These are phyloP conservation scores for Neurospora sp. DNA, from an alignment of 2,329 filamentous ascomycete species.

Conservation along the genomic window DNA sequence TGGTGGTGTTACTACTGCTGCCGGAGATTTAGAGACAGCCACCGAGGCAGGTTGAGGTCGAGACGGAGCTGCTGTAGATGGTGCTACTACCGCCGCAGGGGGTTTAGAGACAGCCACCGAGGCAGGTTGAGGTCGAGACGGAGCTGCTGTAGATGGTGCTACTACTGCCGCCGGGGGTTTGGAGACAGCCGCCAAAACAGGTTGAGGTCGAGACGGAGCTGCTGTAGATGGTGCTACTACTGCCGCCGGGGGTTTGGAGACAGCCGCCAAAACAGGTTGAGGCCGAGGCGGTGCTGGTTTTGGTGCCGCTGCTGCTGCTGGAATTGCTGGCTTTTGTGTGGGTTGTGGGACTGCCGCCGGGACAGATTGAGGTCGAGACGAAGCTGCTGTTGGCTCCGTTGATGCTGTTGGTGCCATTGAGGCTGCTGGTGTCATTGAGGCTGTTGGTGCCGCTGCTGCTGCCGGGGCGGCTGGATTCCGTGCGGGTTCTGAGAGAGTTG, in stretches of 20 bases:
- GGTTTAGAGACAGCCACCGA: not conserved
- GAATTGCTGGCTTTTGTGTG: not conserved
- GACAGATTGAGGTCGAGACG: not conserved
- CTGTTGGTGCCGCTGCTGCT: not conserved
- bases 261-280: not conserved
- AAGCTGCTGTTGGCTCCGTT: not conserved
- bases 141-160: not conserved
- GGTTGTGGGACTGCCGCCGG: not conserved
- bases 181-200: not conserved
- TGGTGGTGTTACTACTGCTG: not conserved
- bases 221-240: not conserved
- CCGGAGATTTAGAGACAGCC: not conserved
- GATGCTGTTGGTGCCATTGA: not conserved
- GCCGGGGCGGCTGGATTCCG: not conserved
- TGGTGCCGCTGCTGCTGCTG: not conserved
- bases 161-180: not conserved
- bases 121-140: not conserved
- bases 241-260: not conserved
- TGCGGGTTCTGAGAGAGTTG: not conserved
- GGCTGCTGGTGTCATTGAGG: not conserved
- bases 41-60: not conserved
- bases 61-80: not conserved
- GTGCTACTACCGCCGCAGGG: not conserved
- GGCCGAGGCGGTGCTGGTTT: not conserved
- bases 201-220: not conserved